Base-by-base conservation (phyloP, 1,139 yeast genomes). In the Hanseniaspora sp. region DNA sequence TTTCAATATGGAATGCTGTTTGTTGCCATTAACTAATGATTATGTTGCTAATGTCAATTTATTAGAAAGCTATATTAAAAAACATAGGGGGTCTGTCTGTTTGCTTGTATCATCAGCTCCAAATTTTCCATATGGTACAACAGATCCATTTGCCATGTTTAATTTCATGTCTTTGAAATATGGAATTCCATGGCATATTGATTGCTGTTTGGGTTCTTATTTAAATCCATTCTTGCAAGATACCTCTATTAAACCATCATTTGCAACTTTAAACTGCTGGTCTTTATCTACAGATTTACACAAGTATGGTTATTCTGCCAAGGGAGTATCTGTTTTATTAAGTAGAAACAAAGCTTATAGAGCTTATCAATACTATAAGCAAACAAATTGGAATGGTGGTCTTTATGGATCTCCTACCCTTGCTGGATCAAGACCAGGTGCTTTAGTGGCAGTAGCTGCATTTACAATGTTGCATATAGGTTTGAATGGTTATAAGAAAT, bases 341-440 rank as follows among this genome's bases (percentile, higher is more conserved):
- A 92, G 92, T 69, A 76, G 96, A 52, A 70, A 74, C 58, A 64
- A 76, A 0, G 74, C 76, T 58, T 73, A 87, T 57, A 76, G 98
- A 55, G 78, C 78, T 60, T 77, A 84, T 63, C 98, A 92, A 69
- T 92, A 92, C 68, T 92, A 83, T 67, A 77, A 90, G 37, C 76
- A 81, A 56, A 73, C 88, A 1, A 86, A 82, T 58, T 92, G 98
- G 98, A 74, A 82, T 8, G 98, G 98, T 46, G 98, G 98, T 1
- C 73, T 92, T 64, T 92, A 92, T 64, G 98, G 96, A 0, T 87
- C 96, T 0, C 96, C 97, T 2, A 92, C 97, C 0, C 72, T 92
- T 53, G 97, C 97, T 0, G 98, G 98, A 0, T 86, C 96, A 9
- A 79, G 97, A 59, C 97, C 97, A 0, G 98, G 98, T 54, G 97